Base-by-base conservation (phyloP, 495 filamentous ascomycete species). In the Aspergillus taichungensis region DNA sequence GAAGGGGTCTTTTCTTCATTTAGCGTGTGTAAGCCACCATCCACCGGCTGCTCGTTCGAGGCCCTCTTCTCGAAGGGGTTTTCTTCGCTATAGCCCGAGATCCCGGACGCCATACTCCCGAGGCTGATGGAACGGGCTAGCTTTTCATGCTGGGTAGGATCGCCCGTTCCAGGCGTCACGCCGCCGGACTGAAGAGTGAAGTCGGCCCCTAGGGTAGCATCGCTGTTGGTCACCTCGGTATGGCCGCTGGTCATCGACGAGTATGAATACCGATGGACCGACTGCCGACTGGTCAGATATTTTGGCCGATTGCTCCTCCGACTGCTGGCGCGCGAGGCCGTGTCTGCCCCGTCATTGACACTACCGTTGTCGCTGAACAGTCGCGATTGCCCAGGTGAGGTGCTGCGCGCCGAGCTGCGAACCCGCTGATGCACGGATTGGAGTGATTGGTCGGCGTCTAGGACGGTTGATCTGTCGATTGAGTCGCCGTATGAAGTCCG, bases 31-130 rank as follows among this genome's bases (percentile, higher is more conserved):
- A 88, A 52, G 56, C 73, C 67, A 46, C 76, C 60, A 66, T 80
- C 74, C 14, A 66, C 56, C 10, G 55, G 63, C 18, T 24, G 18
- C 11, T 61, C 60, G 36, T 55, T 67, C 6, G 58, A 48, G 53
- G 49, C 66, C 31, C 56, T 62, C 48, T 57, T 71, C 31, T 71
- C 69, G 11, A 66, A 56, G 45, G 57, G 57, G 37, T 67, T 70
- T 43, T 72, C 75, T 42, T 89, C 87, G 42, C 79, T 79, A 45
- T 81, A 75, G 12, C 83, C 84, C 13, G 90, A 90, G 14, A 95
- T 77, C 1, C 87, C 89, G 11, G 89, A 95, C n/a, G 86, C 87
- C 71, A 96, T 88, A 53, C 90, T 96, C 8, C 92, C 92, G 42
- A 97, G 76, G 58, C 90, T 96, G 30, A 89, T 83, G 8, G 89